Conservation (phyloP, 371 early-diverging fungal genomes). For the Nematocida sp. region DNA sequence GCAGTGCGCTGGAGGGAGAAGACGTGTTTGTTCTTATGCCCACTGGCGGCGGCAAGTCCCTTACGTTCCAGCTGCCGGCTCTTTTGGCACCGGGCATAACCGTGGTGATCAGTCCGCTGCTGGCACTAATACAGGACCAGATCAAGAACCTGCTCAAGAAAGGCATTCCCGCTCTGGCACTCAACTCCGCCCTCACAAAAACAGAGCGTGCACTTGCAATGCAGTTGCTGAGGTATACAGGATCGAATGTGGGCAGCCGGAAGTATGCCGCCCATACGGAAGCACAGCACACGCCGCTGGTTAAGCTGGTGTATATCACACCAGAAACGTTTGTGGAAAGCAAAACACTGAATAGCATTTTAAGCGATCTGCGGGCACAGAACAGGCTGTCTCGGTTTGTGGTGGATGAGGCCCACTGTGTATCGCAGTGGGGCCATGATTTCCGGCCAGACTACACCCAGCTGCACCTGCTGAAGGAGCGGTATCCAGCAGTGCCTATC, state of each 20-base stretch:
- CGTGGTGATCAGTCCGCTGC: conserved; percentile 85
- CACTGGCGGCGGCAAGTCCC: conserved; percentile 94
- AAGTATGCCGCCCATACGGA: neutral
- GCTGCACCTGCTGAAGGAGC: conserved; percentile 66
- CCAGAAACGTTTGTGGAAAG: conserved; percentile 81
- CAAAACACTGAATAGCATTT: conserved; percentile 69
- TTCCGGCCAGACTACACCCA: conserved; percentile 68
- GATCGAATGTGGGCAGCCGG: neutral
- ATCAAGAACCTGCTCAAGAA: conserved; percentile 71
- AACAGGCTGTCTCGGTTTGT: conserved; percentile 70
- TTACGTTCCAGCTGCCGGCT: conserved; percentile 94
- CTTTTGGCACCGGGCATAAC: conserved; percentile 73
- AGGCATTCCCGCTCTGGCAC: conserved; percentile 71
- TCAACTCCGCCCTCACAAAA: conserved; percentile 65
- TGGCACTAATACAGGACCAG: conserved; percentile 95
- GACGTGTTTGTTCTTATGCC: conserved; percentile 98
- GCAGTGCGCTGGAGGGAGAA: conserved; percentile 73
- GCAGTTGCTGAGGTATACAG: conserved; percentile 3
- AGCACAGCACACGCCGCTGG: conserved; percentile 57
- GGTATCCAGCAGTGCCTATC: conserved; percentile 74
- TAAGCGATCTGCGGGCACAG: conserved; percentile 25
- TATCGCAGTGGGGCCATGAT: conserved; percentile 91
- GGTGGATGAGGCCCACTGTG: conserved; percentile 95
- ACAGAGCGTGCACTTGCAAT: conserved; percentile 28
- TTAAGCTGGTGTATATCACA: conserved; percentile 79